These are phyloP conservation scores for Pseudopithomyces maydicus DNA, from an alignment of 2,329 filamentous ascomycete genomes.

Conservation along the genomic window DNA sequence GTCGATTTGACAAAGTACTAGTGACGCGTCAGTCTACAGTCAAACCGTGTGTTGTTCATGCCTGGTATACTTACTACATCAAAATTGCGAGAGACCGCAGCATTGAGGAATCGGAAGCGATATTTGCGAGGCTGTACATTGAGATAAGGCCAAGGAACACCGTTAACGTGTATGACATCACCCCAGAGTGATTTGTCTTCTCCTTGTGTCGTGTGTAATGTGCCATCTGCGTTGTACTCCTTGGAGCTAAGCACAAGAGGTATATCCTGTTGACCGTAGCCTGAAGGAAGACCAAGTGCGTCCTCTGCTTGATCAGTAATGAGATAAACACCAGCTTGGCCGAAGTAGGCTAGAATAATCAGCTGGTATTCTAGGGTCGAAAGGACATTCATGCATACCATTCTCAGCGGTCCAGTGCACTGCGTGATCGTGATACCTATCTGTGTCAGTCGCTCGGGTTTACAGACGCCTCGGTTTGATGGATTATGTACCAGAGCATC, in stretches of 20 bases:
- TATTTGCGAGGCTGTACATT: conserved; percentile 64
- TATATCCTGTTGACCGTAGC: conserved; percentile 58
- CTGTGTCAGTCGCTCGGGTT: too few species aligned
- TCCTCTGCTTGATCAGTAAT: conserved; percentile 58
- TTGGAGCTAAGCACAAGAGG: conserved; percentile 59
- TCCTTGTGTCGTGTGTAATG: conserved; percentile 48
- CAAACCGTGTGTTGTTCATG: neutral
- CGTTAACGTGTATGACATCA: conserved; percentile 63
- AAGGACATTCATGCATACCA: neutral
- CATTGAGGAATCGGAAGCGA: conserved; percentile 60
- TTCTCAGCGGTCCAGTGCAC: conserved; percentile 49
- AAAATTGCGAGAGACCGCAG: conserved; percentile 45
- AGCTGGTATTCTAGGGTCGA: too few species aligned
- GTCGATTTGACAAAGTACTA: conserved; percentile 48
- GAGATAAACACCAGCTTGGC: conserved; percentile 63
- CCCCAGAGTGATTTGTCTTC: conserved; percentile 58
- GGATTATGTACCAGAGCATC: conserved; percentile 57
- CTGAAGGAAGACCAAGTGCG: conserved; percentile 54
- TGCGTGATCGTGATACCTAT: conserved; percentile 7
- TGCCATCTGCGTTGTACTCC: conserved; percentile 58
- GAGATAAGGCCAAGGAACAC: conserved; percentile 62
- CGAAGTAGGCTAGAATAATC: conserved; percentile 50
- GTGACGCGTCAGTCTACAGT: neutral
- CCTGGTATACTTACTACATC: conserved; percentile 35
- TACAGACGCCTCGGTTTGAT: too few species aligned